Percentiles rank a stretch among this genome's conserved stretches.
Conservation (phyloP, 805 yeast genomes). For the Metschnikowia picachoensis region DNA sequence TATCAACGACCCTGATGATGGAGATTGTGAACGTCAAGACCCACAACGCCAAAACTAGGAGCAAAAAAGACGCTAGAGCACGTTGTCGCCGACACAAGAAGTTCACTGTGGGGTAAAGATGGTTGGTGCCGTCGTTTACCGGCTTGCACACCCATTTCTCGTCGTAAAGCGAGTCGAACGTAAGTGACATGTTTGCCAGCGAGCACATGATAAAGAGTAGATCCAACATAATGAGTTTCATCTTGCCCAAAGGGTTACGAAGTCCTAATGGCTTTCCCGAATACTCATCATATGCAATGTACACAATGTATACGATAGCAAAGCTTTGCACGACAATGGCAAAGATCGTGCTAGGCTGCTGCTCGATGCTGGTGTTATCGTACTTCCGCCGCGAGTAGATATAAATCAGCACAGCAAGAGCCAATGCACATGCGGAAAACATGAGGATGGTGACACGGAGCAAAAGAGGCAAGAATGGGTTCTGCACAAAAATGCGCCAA, state of each 20-base stretch:
- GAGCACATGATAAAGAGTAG: constrained; percentile 83
- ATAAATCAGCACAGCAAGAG: constrained; percentile 61
- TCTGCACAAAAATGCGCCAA: constrained; percentile 57
- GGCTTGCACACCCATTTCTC: constrained; percentile 68
- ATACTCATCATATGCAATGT: constrained; percentile 88
- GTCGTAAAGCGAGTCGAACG: constrained; percentile 81
- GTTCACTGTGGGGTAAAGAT: constrained; percentile 32
- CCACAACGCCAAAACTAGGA: constrained; percentile 76
- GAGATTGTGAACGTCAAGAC: constrained; percentile 80
- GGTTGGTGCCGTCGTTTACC: constrained; percentile 21
- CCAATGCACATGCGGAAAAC: constrained; percentile 66
- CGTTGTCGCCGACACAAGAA: constrained; percentile 75
- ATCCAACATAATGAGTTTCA: constrained; percentile 78
- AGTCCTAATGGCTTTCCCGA: constrained; percentile 89
- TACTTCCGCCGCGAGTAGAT: constrained; percentile 33
- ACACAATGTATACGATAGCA: constrained; percentile 72
- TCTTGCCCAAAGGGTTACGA: constrained; percentile 78
- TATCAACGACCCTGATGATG: constrained; percentile 75
- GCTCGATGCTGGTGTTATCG: constrained; percentile 44
- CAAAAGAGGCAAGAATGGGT: constrained; percentile 77
- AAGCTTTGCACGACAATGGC: constrained; percentile 79
- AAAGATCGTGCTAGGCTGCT: constrained; percentile 90
- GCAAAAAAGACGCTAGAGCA: constrained; percentile 73
- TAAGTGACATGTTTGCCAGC: constrained; percentile 79
- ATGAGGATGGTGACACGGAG: constrained; percentile 50